Percentiles rank a stretch among this genome's conserved stretches.
phyloP scores from a whole-genome alignment of 768 basidiomycete species.

The Vararia minispora region DNA sequence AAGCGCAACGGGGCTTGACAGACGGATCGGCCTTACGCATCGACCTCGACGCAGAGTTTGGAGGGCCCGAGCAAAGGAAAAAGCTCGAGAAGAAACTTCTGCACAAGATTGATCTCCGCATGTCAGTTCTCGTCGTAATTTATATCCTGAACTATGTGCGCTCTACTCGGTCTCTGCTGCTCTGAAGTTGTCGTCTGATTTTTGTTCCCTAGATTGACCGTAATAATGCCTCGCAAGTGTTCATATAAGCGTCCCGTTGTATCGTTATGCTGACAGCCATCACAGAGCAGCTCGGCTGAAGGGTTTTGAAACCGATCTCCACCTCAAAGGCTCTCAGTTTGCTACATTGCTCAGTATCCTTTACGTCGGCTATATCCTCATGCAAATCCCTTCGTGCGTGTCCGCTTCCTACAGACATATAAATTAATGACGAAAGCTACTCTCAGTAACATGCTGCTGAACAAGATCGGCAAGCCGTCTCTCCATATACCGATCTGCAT shows the following conservation, averaged over 20 bases:
- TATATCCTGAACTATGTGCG: conserved; percentile 39
- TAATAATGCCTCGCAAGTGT: conserved; percentile 52
- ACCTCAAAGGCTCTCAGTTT: conserved; percentile 51
- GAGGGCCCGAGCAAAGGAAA: conserved; percentile 26
- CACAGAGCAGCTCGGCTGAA: conserved; percentile 58
- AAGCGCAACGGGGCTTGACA: conserved; percentile 3
- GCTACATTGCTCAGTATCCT: conserved; percentile 56
- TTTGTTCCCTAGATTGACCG: conserved; percentile 42
- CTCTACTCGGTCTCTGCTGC: background rate
- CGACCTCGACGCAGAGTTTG: conserved; percentile 24
- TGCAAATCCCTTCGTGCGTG: conserved; percentile 69
- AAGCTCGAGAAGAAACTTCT: conserved; percentile 32
- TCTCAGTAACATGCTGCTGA: conserved; percentile 58
- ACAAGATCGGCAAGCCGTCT: conserved; percentile 57
- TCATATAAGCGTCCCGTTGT: background rate
- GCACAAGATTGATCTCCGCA: conserved; percentile 30
- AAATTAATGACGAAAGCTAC: background rate
- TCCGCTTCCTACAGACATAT: background rate
- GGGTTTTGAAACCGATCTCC: conserved; percentile 61
- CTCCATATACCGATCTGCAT: conserved; percentile 57
- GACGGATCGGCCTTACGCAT: conserved; percentile 3
- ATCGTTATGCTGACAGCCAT: background rate
- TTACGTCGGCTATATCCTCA: conserved; percentile 64
- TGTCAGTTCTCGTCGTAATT: conserved; percentile 32
- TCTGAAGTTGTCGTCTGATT: conserved; percentile 1